Evolutionary conservation across 2,329 filamentous ascomycete species (phyloP), one percentile per base, ranked within the genome.

Genomic region (Trichoderma pleuroti): DNA sequence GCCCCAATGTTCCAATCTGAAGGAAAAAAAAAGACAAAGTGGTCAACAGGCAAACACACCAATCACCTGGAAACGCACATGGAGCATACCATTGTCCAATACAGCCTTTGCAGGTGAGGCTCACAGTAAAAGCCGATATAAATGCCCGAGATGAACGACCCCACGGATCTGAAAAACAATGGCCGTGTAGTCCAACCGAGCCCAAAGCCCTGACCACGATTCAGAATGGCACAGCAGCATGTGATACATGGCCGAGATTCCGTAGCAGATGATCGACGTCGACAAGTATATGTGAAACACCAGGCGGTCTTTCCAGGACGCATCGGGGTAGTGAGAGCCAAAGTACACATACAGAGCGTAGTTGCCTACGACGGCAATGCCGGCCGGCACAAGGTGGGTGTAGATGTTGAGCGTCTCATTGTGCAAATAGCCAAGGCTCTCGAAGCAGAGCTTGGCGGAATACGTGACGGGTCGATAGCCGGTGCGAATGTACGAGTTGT

Each of bases 401-500:
- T 75, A 78, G 66, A 80, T 80, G 70, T 80, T 80, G 74, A 76
- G 72, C 12, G 76, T 76, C 71, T 80, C 76, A 71, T 80, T 80
- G 74, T 80, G 78, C n/a, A 79, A 73, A 74, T 83, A 82, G 5
- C 74, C 70, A 77, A 79, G 81, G 73, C 83, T 85, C 18, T 74
- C 68, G 66, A 85, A 74, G 72, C 79, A 86, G 9, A 71, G 73
- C 3, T 60, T 66, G 16, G 74, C 74, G 0, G 83, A 84, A 56
- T 78, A 74, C 10, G 80, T 81, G 14, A 80, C 78, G 10, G 81
- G 81, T 16, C 84, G 82, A 73, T 86, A 86, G 26, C 82, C 82
- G 8, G 77, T 75, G 30, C 76, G 76, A 67, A 85, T 82, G 72
- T 79, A 82, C 10, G 76, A 73, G 72, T 84, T 85, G 72, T 82